These are phyloP conservation scores for Sambucus nigra DNA, from an alignment of 129 eudicot species.

Conservation along the genomic window DNA sequence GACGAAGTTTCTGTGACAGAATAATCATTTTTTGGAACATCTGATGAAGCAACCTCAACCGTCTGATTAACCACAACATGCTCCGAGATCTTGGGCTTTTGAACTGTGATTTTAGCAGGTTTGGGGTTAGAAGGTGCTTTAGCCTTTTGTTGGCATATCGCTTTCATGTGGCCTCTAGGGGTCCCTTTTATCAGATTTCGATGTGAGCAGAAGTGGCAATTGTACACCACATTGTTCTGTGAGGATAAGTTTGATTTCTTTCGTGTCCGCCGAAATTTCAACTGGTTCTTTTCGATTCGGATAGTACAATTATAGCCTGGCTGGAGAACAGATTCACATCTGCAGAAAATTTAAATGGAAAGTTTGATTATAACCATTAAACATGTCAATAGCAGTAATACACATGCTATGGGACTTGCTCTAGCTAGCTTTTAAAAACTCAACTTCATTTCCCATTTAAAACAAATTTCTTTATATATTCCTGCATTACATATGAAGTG, in stretches of 20 bases:
- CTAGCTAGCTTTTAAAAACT: no score
- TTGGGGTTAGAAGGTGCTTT: slow-evolving; percentile 17
- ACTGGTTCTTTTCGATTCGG: slow-evolving; percentile 52
- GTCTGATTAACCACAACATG: neutral
- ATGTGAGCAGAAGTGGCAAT: slow-evolving; percentile 72
- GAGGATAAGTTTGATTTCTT: slow-evolving; percentile 24
- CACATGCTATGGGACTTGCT: no score
- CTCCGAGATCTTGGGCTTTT: slow-evolving; percentile 3
- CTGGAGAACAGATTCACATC: slow-evolving; percentile 84
- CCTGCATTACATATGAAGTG: no score
- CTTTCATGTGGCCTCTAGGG: slow-evolving; percentile 42
- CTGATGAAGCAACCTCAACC: slow-evolving; percentile 15
- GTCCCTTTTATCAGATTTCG: slow-evolving; percentile 65
- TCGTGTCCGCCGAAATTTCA: slow-evolving; percentile 24
- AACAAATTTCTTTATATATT: no score
- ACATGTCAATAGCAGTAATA: no score
- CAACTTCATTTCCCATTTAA: no score
- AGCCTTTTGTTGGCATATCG: slow-evolving; percentile 36
- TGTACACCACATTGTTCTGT: slow-evolving; percentile 64
- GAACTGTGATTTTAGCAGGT: slow-evolving; percentile 6
- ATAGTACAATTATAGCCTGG: slow-evolving; percentile 73
- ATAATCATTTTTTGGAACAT: slow-evolving; percentile 7
- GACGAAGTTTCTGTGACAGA: slow-evolving; percentile 30
- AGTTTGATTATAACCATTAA: no score
- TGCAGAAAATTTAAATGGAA: slow-evolving; percentile 19